Conservation (phyloP, 2,329 filamentous ascomycete species). For the Colletotrichum simmondsii region DNA sequence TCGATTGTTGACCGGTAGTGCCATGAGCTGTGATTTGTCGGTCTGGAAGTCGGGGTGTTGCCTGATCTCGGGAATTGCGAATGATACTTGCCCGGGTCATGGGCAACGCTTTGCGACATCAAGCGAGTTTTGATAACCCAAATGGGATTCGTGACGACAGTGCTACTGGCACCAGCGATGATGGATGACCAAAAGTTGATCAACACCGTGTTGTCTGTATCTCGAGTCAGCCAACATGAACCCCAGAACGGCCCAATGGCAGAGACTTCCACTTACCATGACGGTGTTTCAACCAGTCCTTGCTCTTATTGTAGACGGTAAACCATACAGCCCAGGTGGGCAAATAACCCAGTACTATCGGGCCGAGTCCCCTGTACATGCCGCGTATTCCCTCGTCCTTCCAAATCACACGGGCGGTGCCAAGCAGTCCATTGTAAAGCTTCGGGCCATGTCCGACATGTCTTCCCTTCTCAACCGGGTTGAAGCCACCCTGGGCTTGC, state of each 20-base stretch:
- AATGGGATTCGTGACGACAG: constrained; percentile 94
- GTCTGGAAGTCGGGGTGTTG: constrained; percentile 66
- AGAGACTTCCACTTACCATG: constrained; percentile 60
- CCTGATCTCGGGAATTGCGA: constrained; percentile 58
- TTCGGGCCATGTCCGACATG: constrained; percentile 59
- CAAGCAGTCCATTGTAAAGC: constrained; percentile 87
- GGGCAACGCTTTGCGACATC: constrained; percentile 85
- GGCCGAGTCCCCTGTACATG: constrained; percentile 92
- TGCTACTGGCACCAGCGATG: constrained; percentile 90
- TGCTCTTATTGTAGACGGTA: constrained; percentile 93
- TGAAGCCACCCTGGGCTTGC: constrained; percentile 91
- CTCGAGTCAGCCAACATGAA: constrained; percentile 33
- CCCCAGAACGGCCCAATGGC: constrained; percentile 35
- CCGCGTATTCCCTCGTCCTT: constrained; percentile 87
- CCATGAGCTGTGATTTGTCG: constrained; percentile 77
- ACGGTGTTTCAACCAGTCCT: constrained; percentile 75
- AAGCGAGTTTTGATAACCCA: constrained; percentile 99
- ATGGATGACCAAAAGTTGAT: constrained; percentile 92
- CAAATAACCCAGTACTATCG: constrained; percentile 94
- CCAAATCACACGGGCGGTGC: constrained; percentile 88
- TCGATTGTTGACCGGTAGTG: constrained; percentile 92
- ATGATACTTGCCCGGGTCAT: constrained; percentile 57
- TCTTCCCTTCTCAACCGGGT: constrained; percentile 59
- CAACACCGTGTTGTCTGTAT: constrained; percentile 77
- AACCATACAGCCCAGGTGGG: constrained; percentile 99